Base-by-base conservation (phyloP, 768 basidiomycete species). In the Collybiopsis luxurians region DNA sequence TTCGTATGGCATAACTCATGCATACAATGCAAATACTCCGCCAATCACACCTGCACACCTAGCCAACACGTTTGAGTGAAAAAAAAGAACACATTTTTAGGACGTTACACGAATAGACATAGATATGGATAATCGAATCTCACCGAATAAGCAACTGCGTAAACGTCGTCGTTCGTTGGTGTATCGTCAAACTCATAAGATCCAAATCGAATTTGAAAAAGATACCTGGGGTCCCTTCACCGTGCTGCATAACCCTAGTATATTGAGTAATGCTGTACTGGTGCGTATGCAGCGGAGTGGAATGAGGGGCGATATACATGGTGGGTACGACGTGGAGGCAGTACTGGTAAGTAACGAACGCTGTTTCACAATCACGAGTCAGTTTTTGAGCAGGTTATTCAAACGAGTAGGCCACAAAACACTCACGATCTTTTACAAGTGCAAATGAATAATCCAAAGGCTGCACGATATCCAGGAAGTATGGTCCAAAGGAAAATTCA, bases 141-240 rank as follows among this genome's bases (percentile, higher is more conserved):
- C 13, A 45, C 28, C 89, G 80, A 60, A 98, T 89, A 61, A 97
- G 65, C 53, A 99, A 81, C 61, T 95, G 89, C 2, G 87, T 65
- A 49, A 99, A 73, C 1, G 83, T 78, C 0, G 89, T 93, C n/a
- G 96, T 98, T n/a, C 94, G 84, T 72, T 98, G 95, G 64, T 90
- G 83, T 53, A 98, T 85, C 0, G 85, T 88, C 58, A 98, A 79
- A 23, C 82, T 78, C 72, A 98, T 81, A 0, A 95, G 94, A 67
- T 99, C 96, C 36, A 98, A 73, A 57, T 99, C 95, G 69, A 93
- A 98, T 72, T 98, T 97, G 87, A 98, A 97, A 79, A 96, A 98
- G 67, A 98, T 96, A 15, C 92, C 95, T 0, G 96, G 96, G 0
- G 92, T 87, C 6, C 90, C 92, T 15, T 77, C 73, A 60, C 90